phyloP scores from a whole-genome alignment of 257 asterid species.

The Capsicum chinense region DNA sequence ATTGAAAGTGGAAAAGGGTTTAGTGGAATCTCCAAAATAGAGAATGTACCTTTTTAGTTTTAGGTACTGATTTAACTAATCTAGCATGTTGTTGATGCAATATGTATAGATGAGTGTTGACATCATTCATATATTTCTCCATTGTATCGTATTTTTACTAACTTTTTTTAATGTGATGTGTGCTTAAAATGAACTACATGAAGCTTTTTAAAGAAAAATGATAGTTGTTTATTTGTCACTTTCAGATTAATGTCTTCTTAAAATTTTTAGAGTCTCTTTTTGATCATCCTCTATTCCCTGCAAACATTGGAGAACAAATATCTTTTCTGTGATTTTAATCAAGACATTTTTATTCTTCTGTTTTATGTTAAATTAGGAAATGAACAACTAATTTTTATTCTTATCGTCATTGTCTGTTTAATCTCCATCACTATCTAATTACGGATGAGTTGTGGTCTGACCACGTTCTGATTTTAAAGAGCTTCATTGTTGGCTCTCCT shows the following conservation, averaged over 20 bases:
- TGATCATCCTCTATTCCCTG: not conserved
- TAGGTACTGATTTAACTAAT: not conserved
- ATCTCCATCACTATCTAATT: no score
- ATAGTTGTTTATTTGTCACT: conserved; percentile 8
- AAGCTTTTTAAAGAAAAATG: not conserved
- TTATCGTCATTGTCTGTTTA: not conserved
- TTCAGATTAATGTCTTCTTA: not conserved
- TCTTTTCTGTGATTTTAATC: not conserved
- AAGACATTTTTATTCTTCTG: not conserved
- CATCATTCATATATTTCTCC: no score
- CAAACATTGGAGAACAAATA: conserved; percentile 8
- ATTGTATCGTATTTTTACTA: no score
- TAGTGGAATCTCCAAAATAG: not conserved
- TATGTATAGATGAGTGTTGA: no score
- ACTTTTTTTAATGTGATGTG: no score
- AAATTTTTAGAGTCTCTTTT: not conserved
- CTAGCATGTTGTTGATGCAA: no score
- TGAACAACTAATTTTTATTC: no score
- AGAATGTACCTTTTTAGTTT: not conserved
- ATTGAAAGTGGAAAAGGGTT: conserved; percentile 1
- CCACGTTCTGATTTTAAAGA: no score
- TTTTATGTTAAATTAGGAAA: no score
- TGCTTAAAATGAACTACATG: no score
- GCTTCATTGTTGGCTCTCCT: no score
- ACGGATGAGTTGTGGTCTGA: no score